phyloP scores from a whole-genome alignment of 2,329 filamentous ascomycete genomes.

The Neopestalotiopsis clavispora region DNA sequence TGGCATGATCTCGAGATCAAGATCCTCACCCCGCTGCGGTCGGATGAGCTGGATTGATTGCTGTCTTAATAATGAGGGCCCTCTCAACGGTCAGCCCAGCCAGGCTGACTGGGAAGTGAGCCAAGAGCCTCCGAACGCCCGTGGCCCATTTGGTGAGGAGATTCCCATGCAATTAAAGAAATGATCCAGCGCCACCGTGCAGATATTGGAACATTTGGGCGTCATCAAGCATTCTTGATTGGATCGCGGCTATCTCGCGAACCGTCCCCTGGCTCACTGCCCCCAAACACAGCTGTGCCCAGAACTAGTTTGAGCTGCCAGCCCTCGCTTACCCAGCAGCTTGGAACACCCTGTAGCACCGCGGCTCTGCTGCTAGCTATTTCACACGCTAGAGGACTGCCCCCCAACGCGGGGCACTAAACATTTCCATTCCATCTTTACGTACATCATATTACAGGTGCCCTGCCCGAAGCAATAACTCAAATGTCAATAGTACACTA shows the following conservation, averaged over 20 bases:
- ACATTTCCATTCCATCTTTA: not conserved
- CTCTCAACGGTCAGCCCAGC: not conserved
- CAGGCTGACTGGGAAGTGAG: not conserved
- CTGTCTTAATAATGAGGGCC: not conserved
- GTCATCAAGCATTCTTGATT: not conserved
- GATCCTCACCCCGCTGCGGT: not conserved
- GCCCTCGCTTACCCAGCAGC: not conserved
- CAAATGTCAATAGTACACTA: not conserved
- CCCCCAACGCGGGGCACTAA: not conserved
- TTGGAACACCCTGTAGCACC: not conserved
- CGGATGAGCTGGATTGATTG: not conserved
- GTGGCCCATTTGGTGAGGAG: not conserved
- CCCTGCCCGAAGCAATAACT: not conserved
- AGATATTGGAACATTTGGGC: not conserved
- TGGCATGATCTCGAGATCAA: not conserved
- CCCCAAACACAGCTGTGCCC: not conserved
- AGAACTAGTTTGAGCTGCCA: not conserved
- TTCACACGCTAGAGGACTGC: not conserved
- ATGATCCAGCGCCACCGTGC: constrained; percentile 1
- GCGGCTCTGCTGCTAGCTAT: constrained; percentile 1
- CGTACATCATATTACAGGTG: not conserved
- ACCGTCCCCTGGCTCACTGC: not conserved
- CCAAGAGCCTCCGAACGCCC: not conserved
- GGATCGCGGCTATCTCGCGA: not conserved
- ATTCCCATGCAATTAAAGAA: not conserved